Conservation (phyloP, 495 filamentous ascomycete species). For the Cryomyces antarcticus region DNA sequence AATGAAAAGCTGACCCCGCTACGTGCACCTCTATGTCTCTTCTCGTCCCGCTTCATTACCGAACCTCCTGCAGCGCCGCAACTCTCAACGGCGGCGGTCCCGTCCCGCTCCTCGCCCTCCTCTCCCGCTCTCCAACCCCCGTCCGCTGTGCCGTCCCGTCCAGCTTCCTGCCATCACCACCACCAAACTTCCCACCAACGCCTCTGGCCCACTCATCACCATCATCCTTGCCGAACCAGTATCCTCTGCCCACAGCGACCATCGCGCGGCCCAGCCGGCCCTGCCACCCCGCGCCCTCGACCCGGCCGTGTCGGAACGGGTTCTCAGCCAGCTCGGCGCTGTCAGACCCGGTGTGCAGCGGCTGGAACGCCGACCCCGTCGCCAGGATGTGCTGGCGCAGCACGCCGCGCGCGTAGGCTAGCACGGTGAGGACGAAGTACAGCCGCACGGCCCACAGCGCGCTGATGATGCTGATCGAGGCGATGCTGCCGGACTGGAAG, state of each 20-base stretch:
- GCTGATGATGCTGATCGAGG: constrained; percentile 52
- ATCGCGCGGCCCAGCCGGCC: constrained; percentile 54
- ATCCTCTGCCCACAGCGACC: constrained; percentile 45
- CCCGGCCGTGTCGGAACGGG: constrained; percentile 45
- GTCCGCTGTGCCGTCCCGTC: constrained; percentile 6
- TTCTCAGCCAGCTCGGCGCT: constrained; percentile 33
- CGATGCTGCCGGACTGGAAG: constrained; percentile 47
- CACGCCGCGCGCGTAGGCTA: constrained; percentile 56
- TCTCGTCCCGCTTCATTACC: no score
- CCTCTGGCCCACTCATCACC: constrained; percentile 36
- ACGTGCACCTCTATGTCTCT: no score
- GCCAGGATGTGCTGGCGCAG: constrained; percentile 32
- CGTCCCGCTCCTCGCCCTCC: constrained; percentile 46
- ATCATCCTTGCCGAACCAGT: constrained; percentile 48
- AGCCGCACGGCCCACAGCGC: constrained; percentile 48
- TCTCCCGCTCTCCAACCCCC: constrained; percentile 42
- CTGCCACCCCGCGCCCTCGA: constrained; percentile 54
- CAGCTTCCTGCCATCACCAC: constrained; percentile 2
- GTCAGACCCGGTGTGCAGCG: constrained; percentile 19
- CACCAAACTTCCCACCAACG: constrained; percentile 33
- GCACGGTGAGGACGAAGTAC: constrained; percentile 62
- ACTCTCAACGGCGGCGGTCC: constrained; percentile 26
- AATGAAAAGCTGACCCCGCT: no score
- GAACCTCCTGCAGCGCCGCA: not conserved
- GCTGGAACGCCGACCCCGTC: constrained; percentile 3